Percentiles rank a stretch among this genome's conserved stretches.
phyloP scores from a whole-genome alignment of 345 rosid species.

The Dipteronia sinensis region DNA sequence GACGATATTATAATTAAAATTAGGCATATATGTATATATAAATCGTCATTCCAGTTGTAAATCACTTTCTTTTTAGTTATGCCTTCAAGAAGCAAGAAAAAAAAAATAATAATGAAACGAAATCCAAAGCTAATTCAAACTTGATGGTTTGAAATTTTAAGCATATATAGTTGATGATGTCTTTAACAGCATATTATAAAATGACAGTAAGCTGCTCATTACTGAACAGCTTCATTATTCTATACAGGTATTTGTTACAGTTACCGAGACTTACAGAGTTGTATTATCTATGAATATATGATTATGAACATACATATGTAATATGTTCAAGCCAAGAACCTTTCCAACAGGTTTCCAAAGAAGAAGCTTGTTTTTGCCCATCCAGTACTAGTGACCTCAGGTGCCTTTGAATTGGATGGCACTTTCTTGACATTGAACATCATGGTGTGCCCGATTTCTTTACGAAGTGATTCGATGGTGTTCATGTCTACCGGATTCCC shows the following conservation, averaged over 20 bases:
- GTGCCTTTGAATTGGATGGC: slow-evolving; percentile 36
- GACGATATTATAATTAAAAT: background rate
- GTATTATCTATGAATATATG: background rate
- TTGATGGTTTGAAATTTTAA: background rate
- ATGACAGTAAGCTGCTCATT: background rate
- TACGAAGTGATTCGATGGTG: slow-evolving; percentile 75
- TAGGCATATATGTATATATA: no score
- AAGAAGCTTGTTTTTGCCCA: slow-evolving; percentile 87
- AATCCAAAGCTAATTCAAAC: background rate
- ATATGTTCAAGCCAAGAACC: slow-evolving; percentile 62
- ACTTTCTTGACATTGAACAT: slow-evolving; percentile 75
- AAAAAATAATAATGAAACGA: background rate
- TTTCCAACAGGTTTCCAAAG: slow-evolving; percentile 83
- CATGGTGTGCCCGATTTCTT: slow-evolving; percentile 85
- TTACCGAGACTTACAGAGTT: slow-evolving; percentile 7
- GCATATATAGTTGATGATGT: background rate
- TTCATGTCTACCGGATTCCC: slow-evolving; percentile 84
- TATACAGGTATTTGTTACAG: slow-evolving; percentile 16
- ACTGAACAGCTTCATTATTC: slow-evolving; percentile 24
- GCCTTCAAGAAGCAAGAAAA: background rate
- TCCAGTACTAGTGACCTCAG: slow-evolving; percentile 48
- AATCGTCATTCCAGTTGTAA: background rate
- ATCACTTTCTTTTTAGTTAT: background rate
- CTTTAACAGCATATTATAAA: background rate
- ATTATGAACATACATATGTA: no score